Percentiles rank a stretch among this genome's conserved stretches.
phyloP scores from a whole-genome alignment of 306 rosid genomes.

The Mimosa bimucronata region DNA sequence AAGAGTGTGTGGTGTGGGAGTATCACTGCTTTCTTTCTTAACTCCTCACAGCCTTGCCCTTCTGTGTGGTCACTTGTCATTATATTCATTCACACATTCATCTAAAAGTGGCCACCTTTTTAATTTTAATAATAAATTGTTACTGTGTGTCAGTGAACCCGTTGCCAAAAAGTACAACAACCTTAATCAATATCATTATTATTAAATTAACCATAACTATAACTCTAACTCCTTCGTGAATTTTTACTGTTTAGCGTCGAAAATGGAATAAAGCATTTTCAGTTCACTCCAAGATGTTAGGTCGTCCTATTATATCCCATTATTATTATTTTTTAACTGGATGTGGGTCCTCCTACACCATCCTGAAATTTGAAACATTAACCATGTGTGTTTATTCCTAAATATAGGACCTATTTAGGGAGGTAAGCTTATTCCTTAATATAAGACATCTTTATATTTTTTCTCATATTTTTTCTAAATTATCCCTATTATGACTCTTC shows the following conservation, averaged over 20 bases:
- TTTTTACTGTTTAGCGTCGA: background rate
- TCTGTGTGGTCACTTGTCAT: conserved; percentile 17
- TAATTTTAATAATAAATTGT: background rate
- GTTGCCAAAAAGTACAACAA: background rate
- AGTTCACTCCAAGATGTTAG: background rate
- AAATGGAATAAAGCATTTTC: background rate
- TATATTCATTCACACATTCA: background rate
- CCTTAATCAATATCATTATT: background rate
- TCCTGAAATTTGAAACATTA: background rate
- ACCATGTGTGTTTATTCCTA: too few species aligned
- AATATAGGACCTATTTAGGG: too few species aligned
- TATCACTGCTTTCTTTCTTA: conserved; percentile 43
- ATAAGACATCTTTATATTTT: too few species aligned
- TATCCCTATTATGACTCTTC: too few species aligned
- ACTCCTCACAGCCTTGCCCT: too few species aligned
- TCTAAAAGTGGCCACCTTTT: conserved; percentile 7
- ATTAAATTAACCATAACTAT: background rate
- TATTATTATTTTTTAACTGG: too few species aligned
- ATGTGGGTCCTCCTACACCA: background rate
- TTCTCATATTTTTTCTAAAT: too few species aligned
- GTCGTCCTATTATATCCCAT: background rate
- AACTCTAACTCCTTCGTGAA: background rate
- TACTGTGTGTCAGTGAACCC: background rate
- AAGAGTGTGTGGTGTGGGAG: conserved; percentile 24
- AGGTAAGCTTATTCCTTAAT: too few species aligned